Evolutionary conservation across 768 basidiomycete species (phyloP).

Genomic region (Galerina sulciceps): DNA sequence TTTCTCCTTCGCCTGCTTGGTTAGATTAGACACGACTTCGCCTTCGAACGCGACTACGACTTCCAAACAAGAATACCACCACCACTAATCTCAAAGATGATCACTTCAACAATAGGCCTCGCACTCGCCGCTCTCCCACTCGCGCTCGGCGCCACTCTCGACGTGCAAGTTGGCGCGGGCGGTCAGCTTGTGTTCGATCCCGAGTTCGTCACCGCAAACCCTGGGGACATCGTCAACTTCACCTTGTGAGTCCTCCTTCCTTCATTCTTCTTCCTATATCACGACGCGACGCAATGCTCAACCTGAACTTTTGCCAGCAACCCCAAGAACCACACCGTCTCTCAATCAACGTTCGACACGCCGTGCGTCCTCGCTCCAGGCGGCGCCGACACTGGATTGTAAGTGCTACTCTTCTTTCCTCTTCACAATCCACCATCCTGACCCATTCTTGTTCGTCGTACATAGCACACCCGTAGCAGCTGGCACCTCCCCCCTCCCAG

Average conservation of each 20-base stretch:
- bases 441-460: background rate
- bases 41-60: background rate
- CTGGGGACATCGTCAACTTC: conserved; percentile 53
- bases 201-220: conserved; percentile 39
- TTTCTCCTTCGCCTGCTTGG: background rate
- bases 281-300: background rate
- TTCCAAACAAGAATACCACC: too few species aligned
- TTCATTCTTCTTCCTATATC: background rate
- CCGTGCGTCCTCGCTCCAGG: conserved; percentile 31
- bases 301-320: conserved; percentile 28
- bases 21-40: background rate
- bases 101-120: conserved; percentile 14
- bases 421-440: background rate
- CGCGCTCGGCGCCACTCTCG: conserved; percentile 28
- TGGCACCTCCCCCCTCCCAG: conserved; percentile 40
- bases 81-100: conserved; percentile 9
- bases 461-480: conserved; percentile 42
- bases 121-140: conserved; percentile 30
- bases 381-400: conserved; percentile 43
- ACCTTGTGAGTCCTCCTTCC: conserved; percentile 44
- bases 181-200: conserved; percentile 37
- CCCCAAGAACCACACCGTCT: conserved; percentile 54
- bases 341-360: conserved; percentile 49
- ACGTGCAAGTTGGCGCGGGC: conserved; percentile 40
- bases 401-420: conserved; percentile 12